phyloP scores from a whole-genome alignment of 2,329 filamentous ascomycete species.

The Aspergillus ochraceus region DNA sequence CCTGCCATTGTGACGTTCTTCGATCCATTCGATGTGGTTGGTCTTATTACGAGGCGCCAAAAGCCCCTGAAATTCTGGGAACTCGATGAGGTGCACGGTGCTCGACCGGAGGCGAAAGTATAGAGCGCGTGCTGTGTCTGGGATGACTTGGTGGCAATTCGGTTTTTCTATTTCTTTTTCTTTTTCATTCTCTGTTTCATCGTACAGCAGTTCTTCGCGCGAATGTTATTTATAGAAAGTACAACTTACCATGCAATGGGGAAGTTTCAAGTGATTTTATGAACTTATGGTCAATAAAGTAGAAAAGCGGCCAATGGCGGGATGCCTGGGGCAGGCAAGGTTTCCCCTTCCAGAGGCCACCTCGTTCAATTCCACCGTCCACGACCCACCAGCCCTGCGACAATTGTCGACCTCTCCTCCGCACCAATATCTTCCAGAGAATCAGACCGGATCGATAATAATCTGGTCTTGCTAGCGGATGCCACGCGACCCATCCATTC shows the following conservation, averaged over 20 bases:
- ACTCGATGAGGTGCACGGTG: not conserved
- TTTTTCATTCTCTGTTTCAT: not conserved
- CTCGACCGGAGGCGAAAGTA: not conserved
- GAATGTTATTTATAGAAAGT: not conserved
- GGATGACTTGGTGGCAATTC: not conserved
- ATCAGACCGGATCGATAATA: not conserved
- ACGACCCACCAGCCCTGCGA: not conserved
- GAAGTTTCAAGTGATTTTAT: not conserved
- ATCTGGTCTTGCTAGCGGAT: not conserved
- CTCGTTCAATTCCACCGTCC: conserved; percentile 4
- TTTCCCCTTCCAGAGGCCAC: not conserved
- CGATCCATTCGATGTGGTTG: conserved; percentile 45
- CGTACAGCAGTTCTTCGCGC: not conserved
- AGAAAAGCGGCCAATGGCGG: not conserved
- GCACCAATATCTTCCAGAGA: not conserved
- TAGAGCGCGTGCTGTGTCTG: not conserved
- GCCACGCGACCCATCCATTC: not conserved
- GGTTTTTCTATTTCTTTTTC: not conserved
- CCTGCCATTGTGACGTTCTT: conserved; percentile 45
- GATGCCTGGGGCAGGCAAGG: not conserved
- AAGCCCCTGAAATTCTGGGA: conserved; percentile 45
- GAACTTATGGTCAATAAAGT: not conserved
- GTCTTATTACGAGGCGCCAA: conserved; percentile 36
- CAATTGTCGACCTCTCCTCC: not conserved
- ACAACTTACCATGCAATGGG: not conserved